Percentiles rank a stretch among this genome's conserved stretches.
Evolutionary conservation across 2,329 filamentous ascomycete species (phyloP).

Genomic region (Penicillium sp.): DNA sequence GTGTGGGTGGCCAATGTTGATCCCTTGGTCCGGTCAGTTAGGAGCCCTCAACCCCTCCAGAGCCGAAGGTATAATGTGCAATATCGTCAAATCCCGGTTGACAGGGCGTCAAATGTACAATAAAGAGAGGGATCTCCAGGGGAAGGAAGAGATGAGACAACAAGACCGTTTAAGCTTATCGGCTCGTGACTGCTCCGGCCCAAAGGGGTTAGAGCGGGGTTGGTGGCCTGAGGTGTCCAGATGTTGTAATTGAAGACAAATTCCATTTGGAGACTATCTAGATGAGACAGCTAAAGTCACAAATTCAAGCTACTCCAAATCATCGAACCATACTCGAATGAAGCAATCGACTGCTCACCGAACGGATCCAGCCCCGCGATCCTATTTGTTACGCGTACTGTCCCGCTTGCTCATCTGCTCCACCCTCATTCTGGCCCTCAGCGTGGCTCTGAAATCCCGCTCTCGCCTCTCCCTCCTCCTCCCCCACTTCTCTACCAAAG

Average conservation of each 20-base stretch:
- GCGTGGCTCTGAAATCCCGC: constrained; percentile 40
- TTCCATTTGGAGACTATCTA: background rate
- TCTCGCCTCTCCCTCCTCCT: constrained; percentile 45
- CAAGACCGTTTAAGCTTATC: constrained; percentile 8
- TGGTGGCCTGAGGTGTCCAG: background rate
- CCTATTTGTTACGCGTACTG: constrained; percentile 25
- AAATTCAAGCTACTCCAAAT: background rate
- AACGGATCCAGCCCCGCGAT: constrained; percentile 20
- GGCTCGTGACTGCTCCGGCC: constrained; percentile 12
- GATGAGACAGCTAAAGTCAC: constrained; percentile 1
- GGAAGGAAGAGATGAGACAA: background rate
- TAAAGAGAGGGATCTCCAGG: background rate
- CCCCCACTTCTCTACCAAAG: constrained; percentile 29
- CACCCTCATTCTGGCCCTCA: constrained; percentile 47
- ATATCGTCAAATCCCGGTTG: background rate
- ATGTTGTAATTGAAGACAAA: background rate
- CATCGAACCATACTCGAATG: constrained; percentile 18
- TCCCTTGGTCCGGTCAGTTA: background rate
- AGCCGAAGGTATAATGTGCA: background rate
- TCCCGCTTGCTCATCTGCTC: constrained; percentile 37
- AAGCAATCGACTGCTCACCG: constrained; percentile 18
- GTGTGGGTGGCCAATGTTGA: constrained; percentile 19
- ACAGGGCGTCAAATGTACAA: background rate
- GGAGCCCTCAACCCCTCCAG: background rate
- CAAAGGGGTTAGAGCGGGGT: constrained; percentile 24